Base-by-base conservation (phyloP, 1,139 yeast species). In the Torulaspora globosa region DNA sequence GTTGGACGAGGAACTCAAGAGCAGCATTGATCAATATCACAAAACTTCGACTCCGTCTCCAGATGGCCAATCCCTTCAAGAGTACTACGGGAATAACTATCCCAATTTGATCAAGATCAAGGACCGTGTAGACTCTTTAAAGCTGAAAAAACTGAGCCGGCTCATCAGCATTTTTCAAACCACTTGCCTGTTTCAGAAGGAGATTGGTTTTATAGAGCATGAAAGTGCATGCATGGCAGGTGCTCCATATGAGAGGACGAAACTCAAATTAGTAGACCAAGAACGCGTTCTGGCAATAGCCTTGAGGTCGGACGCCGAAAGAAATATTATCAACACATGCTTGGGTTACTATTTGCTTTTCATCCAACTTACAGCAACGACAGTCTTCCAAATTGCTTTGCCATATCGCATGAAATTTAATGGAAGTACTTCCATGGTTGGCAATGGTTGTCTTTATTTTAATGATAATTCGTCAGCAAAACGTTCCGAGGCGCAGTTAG, bases 291-390 rank as follows among this genome's bases (percentile, higher is more conserved):
- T 48, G 23, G 36, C 38, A 5, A 12, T 41, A 21, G 44, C 46
- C 18, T 30, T 30, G 3, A 41, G 23, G 31, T 31, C 44, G 16
- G 44, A 40, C 18, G 32, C 36, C 14, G 40, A 6, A 11, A 41
- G 31, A 32, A 35, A 24, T 16, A 4, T 40, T 11, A 39, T 50
- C 14, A 60, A 60, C 43, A 48, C 59, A 5, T 43, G 48, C 11
- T 47, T 64, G 14, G 68, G 68, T 6, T 58, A 59, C 39, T 63
- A 62, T 45, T 30, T 56, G 23, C 40, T 64, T n/a, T 50, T 63
- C 35, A 36, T 60, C 10, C 34, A 52, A 19, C 32, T 60, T n/a
- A 35, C 58, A 14, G 52, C 66, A 2, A 39, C 48, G 0, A 48
- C 46, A 10, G 52, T 63, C 5, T 52, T 48, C 32, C 37, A 50